These are phyloP conservation scores for Pisolithus orientalis DNA, from an alignment of 768 basidiomycete species.

Conservation along the genomic window DNA sequence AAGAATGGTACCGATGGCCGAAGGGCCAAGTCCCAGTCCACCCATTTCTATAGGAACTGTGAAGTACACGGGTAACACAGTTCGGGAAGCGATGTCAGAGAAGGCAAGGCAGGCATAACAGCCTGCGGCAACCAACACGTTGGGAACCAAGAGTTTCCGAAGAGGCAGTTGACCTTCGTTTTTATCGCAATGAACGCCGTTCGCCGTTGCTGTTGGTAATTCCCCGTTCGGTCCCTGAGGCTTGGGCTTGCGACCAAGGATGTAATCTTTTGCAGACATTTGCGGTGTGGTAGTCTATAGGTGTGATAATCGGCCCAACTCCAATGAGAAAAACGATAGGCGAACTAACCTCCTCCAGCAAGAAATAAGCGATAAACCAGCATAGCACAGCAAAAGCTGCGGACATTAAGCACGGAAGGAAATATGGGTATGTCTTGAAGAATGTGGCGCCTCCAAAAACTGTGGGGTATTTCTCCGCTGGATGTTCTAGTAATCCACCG, in stretches of 20 bases:
- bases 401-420: slow-evolving; percentile 62
- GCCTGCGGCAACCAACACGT: slow-evolving; percentile 51
- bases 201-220: slow-evolving; percentile 1
- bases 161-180: slow-evolving; percentile 40
- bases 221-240: slow-evolving; percentile 7
- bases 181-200: slow-evolving; percentile 18
- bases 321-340: neutral
- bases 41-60: slow-evolving; percentile 63
- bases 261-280: slow-evolving; percentile 28
- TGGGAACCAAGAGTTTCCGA: slow-evolving; percentile 43
- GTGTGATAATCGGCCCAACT: slow-evolving; percentile 1
- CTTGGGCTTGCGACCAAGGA: slow-evolving; percentile 20
- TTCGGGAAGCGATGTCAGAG: slow-evolving; percentile 59
- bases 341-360: slow-evolving; percentile 47
- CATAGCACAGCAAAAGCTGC: slow-evolving; percentile 54
- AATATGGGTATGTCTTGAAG: slow-evolving; percentile 66
- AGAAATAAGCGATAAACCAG: slow-evolving; percentile 45
- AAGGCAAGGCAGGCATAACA: slow-evolving; percentile 65
- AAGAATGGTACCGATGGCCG: slow-evolving; percentile 59
- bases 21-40: slow-evolving; percentile 63
- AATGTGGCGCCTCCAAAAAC: slow-evolving; percentile 53
- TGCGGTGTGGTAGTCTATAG: slow-evolving; percentile 25
- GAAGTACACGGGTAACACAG: slow-evolving; percentile 64
- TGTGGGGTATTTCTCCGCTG: slow-evolving; percentile 54
- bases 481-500: slow-evolving; percentile 60